Base-by-base conservation (phyloP, 371 early-diverging fungal species). In the Chytridium lagenaria region DNA sequence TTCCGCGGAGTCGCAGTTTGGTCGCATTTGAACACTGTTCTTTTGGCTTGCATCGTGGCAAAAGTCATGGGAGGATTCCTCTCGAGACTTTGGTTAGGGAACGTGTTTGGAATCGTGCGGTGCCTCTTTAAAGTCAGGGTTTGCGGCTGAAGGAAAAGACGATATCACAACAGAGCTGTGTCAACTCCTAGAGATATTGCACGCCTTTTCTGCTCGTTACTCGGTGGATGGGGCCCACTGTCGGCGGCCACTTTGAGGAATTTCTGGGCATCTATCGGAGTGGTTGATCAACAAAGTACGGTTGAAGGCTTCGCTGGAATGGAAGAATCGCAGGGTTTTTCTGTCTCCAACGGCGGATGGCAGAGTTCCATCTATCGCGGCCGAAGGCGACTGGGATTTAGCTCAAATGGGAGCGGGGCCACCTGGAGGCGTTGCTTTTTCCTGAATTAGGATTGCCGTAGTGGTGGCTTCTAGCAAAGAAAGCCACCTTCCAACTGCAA, bases 191-290 rank as follows among this genome's bases (percentile, higher is more conserved):
- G 44, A 30, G 66, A 66, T 30, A 30, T 44, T 2, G 66, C 66
- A 26, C 10, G 66, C 3, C 66, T 66, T 40, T 7, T 66, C 23
- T 37, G 40, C 44, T 66, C 66, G 10, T 44, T 66, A 5, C 23
- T 44, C 30, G 66, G 49, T 15, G 66, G 66, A 30, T 66, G 66
- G 66, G 66, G 66, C 5, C 49, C 44, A 5, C 2, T 66, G 5
- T 2, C 38, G 10, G 30, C 66, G 3, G 30, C 39, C n/a, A 3
- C 44, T 10, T 19, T 40, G 7, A 44, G 22, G 23, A 22, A 23
- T 2, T 66, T 66, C 38, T 40, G 5, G 19, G 10, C 30, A 2
- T 23, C 66, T 26, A 16, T 40, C 16, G 66, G 66, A 44, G 15
- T 40, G 10, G 61, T 23, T 37, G 61, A 34, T 28, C 44, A 3